Conservation (phyloP, 129 eudicot genomes). For the Helianthus annuus region DNA sequence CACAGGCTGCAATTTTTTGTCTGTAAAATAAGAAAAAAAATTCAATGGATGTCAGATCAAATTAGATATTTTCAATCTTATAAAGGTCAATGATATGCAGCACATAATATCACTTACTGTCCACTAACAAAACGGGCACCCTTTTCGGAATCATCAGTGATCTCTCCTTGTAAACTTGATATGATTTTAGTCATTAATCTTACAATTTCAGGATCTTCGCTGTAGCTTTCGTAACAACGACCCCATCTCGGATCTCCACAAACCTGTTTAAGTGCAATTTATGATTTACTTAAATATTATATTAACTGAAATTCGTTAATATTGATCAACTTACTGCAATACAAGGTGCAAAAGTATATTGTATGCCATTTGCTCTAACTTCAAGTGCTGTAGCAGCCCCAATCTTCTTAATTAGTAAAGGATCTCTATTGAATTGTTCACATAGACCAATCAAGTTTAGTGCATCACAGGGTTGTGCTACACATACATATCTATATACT, state of each 20-base stretch:
- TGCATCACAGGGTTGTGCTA: no score
- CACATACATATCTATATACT: no score
- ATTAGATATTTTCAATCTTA: no score
- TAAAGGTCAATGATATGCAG: background rate
- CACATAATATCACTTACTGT: conserved; percentile 23
- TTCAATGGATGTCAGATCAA: no score
- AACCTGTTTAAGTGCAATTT: conserved; percentile 30
- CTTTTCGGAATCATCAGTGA: conserved; percentile 7
- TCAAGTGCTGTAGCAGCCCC: no score
- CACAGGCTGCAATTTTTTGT: no score
- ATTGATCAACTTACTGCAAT: background rate
- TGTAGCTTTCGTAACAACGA: conserved; percentile 52
- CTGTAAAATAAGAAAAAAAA: no score
- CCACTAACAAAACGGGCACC: conserved; percentile 30
- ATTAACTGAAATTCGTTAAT: background rate
- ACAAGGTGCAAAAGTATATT: no score
- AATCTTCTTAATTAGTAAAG: no score
- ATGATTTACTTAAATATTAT: background rate
- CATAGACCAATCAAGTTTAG: no score
- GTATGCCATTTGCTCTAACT: no score
- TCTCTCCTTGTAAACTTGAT: conserved; percentile 40
- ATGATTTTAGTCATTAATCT: conserved; percentile 42
- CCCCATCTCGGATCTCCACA: conserved; percentile 67
- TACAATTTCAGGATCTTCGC: conserved; percentile 48
- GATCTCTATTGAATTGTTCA: no score